These are phyloP conservation scores for Colletotrichum paranaense DNA, from an alignment of 2,329 filamentous ascomycete genomes.

Conservation along the genomic window DNA sequence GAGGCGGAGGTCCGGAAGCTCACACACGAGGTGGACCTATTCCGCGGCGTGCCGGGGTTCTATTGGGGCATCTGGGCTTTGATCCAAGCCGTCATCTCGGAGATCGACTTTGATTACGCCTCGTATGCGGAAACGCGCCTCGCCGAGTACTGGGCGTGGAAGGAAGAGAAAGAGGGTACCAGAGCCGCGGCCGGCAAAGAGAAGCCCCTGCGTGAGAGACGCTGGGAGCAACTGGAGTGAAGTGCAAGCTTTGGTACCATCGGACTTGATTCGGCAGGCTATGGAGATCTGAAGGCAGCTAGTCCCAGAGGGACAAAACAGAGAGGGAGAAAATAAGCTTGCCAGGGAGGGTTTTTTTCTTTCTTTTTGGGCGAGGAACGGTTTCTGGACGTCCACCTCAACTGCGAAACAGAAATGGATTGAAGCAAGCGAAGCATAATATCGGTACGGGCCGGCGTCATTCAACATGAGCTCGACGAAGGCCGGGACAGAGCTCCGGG, in stretches of 20 bases:
- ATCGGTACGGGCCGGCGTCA: constrained; percentile 40
- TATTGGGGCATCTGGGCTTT: constrained; percentile 94
- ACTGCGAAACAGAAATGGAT: constrained; percentile 37
- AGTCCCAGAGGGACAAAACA: neutral
- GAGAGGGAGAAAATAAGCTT: constrained; percentile 1
- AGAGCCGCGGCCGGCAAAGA: constrained; percentile 64
- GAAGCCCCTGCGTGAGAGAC: constrained; percentile 79
- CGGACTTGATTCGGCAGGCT: neutral
- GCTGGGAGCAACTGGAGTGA: constrained; percentile 74
- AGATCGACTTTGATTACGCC: constrained; percentile 97
- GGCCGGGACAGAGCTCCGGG: constrained; percentile 29
- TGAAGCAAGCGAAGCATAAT: constrained; percentile 36
- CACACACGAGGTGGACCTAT: constrained; percentile 84
- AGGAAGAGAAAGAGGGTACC: constrained; percentile 76
- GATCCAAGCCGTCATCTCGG: constrained; percentile 92
- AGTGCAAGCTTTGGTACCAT: neutral
- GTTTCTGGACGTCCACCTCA: constrained; percentile 37
- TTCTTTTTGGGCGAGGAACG: constrained; percentile 12
- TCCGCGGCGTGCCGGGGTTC: constrained; percentile 90
- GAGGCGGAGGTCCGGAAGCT: constrained; percentile 76
- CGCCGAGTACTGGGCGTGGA: constrained; percentile 94
- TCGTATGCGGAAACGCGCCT: constrained; percentile 88
- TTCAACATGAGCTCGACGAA: constrained; percentile 49
- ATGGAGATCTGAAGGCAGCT: neutral
- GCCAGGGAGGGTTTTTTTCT: neutral